Conservation (phyloP, 371 early-diverging fungal genomes). For the Circinella minor region DNA sequence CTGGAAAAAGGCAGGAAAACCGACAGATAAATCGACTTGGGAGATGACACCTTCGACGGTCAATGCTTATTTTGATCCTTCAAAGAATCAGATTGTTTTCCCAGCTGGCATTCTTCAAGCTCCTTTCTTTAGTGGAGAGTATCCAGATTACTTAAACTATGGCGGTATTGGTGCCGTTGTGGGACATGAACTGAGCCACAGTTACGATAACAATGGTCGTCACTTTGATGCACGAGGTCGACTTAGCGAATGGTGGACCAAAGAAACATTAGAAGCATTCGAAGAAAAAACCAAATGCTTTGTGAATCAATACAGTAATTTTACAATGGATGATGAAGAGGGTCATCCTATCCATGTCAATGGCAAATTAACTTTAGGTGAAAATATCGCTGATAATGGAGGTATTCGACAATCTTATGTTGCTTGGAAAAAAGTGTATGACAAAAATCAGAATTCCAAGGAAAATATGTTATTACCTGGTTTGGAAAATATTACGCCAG, state of each 20-base stretch:
- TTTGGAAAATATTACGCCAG: constrained; percentile 45
- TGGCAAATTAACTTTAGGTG: constrained; percentile 66
- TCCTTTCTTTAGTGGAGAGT: constrained; percentile 46
- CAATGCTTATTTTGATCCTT: constrained; percentile 65
- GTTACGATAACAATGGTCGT: constrained; percentile 58
- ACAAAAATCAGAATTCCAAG: background rate
- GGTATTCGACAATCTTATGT: constrained; percentile 53
- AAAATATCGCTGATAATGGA: constrained; percentile 82
- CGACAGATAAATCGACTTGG: constrained; percentile 56
- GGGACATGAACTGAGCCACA: constrained; percentile 68
- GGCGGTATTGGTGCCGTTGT: constrained; percentile 65
- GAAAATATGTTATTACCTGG: constrained; percentile 58
- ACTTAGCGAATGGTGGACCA: constrained; percentile 70
- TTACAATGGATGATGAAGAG: constrained; percentile 32
- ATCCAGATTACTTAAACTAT: constrained; percentile 60
- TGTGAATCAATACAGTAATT: constrained; percentile 65
- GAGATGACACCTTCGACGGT: constrained; percentile 63
- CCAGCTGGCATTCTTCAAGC: constrained; percentile 64
- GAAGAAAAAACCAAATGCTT: constrained; percentile 61
- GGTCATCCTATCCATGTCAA: constrained; percentile 41
- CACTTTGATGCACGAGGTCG: constrained; percentile 54
- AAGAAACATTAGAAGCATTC: constrained; percentile 52
- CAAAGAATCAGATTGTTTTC: constrained; percentile 59
- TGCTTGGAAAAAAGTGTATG: constrained; percentile 28
- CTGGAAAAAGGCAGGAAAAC: constrained; percentile 41